Percentiles rank a stretch among this genome's conserved stretches.
These are phyloP conservation scores for Haberlea rhodopensis DNA, from an alignment of 257 asterid species.

Conservation along the genomic window DNA sequence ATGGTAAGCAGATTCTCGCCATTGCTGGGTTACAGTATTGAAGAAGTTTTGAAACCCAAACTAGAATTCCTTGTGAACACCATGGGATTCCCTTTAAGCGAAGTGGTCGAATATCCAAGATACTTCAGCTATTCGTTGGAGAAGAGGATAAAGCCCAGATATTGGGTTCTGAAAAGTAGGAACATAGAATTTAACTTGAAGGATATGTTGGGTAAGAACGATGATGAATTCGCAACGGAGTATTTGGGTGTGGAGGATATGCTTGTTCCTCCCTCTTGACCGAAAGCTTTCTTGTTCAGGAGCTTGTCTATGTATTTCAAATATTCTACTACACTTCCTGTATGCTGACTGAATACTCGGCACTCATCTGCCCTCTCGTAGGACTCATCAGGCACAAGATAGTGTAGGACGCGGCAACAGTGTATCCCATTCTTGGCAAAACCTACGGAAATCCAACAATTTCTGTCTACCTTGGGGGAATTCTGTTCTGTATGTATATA, in stretches of 20 bases:
- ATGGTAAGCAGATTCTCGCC: too few relatives aligned
- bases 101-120: constrained; percentile 83
- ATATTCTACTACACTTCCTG: not conserved
- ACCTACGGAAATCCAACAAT: not conserved
- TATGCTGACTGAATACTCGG: not conserved
- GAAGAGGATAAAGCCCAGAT: constrained; percentile 91
- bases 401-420: not conserved
- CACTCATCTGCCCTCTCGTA: not conserved
- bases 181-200: constrained; percentile 54
- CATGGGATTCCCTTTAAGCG: constrained; percentile 65
- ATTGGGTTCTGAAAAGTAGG: constrained; percentile 61
- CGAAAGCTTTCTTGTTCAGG: constrained; percentile 5
- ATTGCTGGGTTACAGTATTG: constrained; percentile 84
- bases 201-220: constrained; percentile 86
- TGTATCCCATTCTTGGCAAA: not conserved
- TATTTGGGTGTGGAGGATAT: constrained; percentile 44
- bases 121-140: constrained; percentile 94
- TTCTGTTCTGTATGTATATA: not conserved
- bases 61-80: constrained; percentile 59
- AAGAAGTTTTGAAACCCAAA: constrained; percentile 86
- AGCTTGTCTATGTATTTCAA: constrained; percentile 7
- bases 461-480: not conserved
- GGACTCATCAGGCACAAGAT: not conserved
- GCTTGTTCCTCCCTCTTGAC: constrained; percentile 44
- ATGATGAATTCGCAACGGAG: too few relatives aligned